These are phyloP conservation scores for Umbellularia californica DNA, from an alignment of 164 flowering plant species.

Conservation along the genomic window DNA sequence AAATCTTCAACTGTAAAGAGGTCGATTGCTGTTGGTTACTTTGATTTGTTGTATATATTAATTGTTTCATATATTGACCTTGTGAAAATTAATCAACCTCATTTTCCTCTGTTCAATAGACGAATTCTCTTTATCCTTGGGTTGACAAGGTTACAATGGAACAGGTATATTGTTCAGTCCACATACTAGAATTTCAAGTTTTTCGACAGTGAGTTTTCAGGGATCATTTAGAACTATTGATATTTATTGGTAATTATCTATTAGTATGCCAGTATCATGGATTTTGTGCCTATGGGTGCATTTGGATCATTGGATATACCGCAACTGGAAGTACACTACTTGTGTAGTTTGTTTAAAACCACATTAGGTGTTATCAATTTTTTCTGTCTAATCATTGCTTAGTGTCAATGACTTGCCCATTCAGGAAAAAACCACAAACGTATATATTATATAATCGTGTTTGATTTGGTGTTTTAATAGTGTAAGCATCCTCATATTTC, in stretches of 20 bases:
- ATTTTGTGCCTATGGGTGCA: not conserved
- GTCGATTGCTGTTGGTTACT: constrained; percentile 14
- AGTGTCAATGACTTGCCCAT: not conserved
- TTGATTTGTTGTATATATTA: not conserved
- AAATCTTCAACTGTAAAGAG: constrained; percentile 51
- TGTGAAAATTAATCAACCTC: constrained; percentile 1
- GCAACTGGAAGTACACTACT: too few species aligned
- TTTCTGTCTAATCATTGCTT: not conserved
- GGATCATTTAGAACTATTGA: too few species aligned
- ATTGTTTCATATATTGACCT: not conserved
- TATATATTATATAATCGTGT: not conserved
- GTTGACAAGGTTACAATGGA: constrained; percentile 38
- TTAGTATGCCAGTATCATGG: not conserved
- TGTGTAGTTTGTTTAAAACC: not conserved
- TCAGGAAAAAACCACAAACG: not conserved
- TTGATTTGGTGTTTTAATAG: too few species aligned
- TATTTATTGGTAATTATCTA: not conserved
- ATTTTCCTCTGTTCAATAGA: constrained; percentile 23
- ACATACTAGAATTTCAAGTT: too few species aligned
- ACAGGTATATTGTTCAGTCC: constrained; percentile 34
- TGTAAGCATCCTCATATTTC: not conserved
- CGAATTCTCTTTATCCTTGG: constrained; percentile 43
- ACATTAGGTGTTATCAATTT: not conserved
- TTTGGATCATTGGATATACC: not conserved
- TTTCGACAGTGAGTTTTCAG: too few species aligned